Evolutionary conservation across 2,329 filamentous ascomycete genomes (phyloP).

Genomic region (Verticillium nubilum): DNA sequence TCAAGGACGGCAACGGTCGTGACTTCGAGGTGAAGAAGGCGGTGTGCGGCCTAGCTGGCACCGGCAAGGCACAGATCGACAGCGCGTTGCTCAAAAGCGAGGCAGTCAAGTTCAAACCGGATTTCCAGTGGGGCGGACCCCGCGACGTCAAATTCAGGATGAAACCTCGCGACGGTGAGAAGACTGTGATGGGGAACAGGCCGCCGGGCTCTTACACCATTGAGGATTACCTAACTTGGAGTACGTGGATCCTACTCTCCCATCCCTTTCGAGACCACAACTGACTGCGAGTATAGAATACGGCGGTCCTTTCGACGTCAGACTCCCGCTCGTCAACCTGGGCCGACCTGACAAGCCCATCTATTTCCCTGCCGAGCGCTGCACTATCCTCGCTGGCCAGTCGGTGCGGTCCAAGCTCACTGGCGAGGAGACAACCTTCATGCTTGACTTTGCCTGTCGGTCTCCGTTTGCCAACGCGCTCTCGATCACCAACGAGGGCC

Average conservation of each 20-base stretch:
- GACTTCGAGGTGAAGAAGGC: constrained; percentile 13
- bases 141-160: constrained; percentile 25
- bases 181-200: constrained; percentile 11
- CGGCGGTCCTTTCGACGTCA: constrained; percentile 13
- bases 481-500: constrained; percentile 56
- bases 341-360: constrained; percentile 51
- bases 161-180: constrained; percentile 10
- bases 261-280: not conserved
- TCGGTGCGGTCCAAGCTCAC: constrained; percentile 53
- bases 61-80: not conserved
- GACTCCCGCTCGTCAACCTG: constrained; percentile 59
- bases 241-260: constrained; percentile 22
- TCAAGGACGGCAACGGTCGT: constrained; percentile 16
- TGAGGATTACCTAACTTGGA: constrained; percentile 36
- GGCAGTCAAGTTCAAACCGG: not conserved
- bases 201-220: constrained; percentile 25
- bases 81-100: not conserved
- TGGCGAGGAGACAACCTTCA: constrained; percentile 55
- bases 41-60: constrained; percentile 19
- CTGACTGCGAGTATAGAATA: constrained; percentile 1
- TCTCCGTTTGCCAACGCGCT: constrained; percentile 60
- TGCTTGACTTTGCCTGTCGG: constrained; percentile 70
- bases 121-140: constrained; percentile 15
- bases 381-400: constrained; percentile 60
- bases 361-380: constrained; percentile 64